Evolutionary conservation across 495 filamentous ascomycete species (phyloP), one percentile per base, ranked within the genome.

Genomic region (Aspergillus haitiensis): DNA sequence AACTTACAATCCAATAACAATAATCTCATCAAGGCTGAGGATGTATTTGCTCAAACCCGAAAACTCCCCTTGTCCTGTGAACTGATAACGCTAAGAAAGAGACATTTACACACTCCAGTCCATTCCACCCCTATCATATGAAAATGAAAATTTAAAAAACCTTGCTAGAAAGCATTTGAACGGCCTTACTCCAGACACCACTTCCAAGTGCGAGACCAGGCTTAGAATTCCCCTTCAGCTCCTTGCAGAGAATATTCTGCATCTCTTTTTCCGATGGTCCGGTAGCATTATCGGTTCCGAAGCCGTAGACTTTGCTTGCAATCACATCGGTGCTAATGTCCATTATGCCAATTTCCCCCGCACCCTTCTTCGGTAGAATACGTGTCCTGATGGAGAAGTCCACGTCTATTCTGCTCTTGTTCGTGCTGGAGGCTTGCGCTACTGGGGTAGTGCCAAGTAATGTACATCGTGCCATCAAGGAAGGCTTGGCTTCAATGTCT

Each of bases 281-380:
- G 1, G 64, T 66, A 45, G 67, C 65, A 40, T 67, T 73, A 2
- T 52, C 66, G 9, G 63, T 52, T 9, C 70, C 73, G 39, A 80
- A 80, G 7, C 77, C 77, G 44, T 80, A 80, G 52, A 80, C 70
- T 55, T 80, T 80, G 37, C 70, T 78, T 7, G 76, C 75, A 10
- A 76, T 55, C 2, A 74, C 74, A 18, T 77, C 71, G 12, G 75
- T 77, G 27, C 76, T 67, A 40, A 80, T 69, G 11, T 74, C 69
- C 53, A 80, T 47, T 12, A 59, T 59, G 16, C 74, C 71, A 32
- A 76, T 66, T 2, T 60, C 58, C 42, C 63, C 53, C 21, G 64
- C 60, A 1, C 64, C 31, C 13, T 56, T 42, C 15, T 61, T 31
- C 12, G 57, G 27, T 3, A 63, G 42, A 18, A 77, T 56, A 21